Conservation (phyloP, 257 asterid species). For the Nicotiana paniculata region DNA sequence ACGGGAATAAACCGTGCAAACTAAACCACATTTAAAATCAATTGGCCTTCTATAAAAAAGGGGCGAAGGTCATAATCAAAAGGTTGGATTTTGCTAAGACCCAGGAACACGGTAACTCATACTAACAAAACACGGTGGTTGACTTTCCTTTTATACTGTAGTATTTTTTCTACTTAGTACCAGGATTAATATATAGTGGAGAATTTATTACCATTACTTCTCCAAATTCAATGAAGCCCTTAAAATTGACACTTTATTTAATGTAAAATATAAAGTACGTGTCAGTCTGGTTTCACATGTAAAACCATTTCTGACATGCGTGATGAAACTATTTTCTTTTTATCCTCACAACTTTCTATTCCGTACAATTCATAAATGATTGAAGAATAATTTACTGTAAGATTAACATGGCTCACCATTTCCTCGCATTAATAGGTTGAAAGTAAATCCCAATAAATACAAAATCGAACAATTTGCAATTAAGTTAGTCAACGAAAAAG, state of each 20-base stretch:
- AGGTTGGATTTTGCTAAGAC: not conserved
- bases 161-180: not conserved
- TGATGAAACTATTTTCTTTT: not conserved
- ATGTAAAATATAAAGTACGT: not conserved
- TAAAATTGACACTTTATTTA: not conserved
- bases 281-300: not conserved
- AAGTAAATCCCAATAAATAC: not conserved
- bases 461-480: not conserved
- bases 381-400: not conserved
- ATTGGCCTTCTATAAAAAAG: too few species aligned
- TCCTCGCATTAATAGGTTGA: not conserved
- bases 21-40: too few species aligned
- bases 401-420: not conserved
- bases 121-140: not conserved
- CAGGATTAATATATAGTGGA: not conserved
- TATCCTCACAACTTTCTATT: not conserved
- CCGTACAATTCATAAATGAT: constrained; percentile 4
- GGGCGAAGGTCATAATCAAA: too few species aligned
- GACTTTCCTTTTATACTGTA: not conserved
- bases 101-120: not conserved
- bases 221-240: not conserved
- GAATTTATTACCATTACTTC: not conserved
- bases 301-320: not conserved
- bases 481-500: not conserved
- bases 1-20: too few species aligned